Evolutionary conservation across 1,139 yeast genomes (phyloP), one percentile per base, ranked within the genome.

Genomic region (Insectozyma bohioensis): DNA sequence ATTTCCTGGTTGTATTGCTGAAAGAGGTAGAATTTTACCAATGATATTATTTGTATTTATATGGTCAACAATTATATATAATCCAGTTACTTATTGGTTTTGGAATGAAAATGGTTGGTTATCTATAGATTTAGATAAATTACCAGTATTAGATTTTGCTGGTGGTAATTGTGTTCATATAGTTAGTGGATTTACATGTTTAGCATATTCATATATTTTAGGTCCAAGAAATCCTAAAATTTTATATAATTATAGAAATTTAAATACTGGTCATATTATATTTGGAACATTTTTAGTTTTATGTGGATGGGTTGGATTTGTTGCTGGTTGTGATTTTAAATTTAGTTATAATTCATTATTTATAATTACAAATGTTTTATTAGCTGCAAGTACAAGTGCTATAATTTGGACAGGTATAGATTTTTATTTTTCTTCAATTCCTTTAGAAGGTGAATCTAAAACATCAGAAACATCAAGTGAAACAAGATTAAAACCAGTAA

Each of bases 141-240:
- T 68, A 8, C 79, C 80, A 0, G 79, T 73, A 1, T 55, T 78
- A 13, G 85, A 78, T 52, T 78, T 75, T 53, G 83, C 85, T 1
- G 85, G 85, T 4, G 85, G 85, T 2, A 72, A 74, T 20, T 75
- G 80, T 41, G 73, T 78, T n/a, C 85, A 78, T 47, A 59, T 77
- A 26, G 77, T 78, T 1, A 68, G 80, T 33, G 85, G 85, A 3
- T 66, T 73, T 39, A 75, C 80, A 2, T 72, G 79, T 0, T 58
- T 78, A 40, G 81, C 80, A 2, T 80, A 80, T 47, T 74, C 84
- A 12, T 68, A 68, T 45, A 63, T 73, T 26, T 57, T 80, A 33
- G 86, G 86, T 0, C 77, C 78, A 6, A 54, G 78, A 35, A 66
- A 65, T 35, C 64, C 72, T 3, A 58, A 58, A 37, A 49, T 62